Base-by-base conservation (phyloP, 352 stramenopile genomes). In the Salisapilia sapeloensis region DNA sequence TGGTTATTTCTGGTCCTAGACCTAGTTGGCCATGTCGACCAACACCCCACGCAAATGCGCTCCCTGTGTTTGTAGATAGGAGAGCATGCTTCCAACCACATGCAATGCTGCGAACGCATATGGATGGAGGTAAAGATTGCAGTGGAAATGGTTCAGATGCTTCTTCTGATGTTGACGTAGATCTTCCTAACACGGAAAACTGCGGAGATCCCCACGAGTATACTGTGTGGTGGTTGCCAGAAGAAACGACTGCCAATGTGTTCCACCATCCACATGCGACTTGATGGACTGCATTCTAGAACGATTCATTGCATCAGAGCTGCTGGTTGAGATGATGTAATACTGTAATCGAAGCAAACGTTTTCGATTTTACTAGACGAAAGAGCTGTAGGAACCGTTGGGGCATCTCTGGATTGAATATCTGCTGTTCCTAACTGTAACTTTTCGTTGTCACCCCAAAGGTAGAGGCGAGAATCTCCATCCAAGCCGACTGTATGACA, bases 21-120 rank as follows among this genome's bases (percentile, higher is more conserved):
- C 56, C 70, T 2, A 90, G 58, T 21, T 90, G 64, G 2, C 74
- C 74, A 34, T 81, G 63, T 6, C 70, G 66, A 10, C 74, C 74
- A 33, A 35, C 58, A 15, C 74, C 74, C 70, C 69, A 86, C n/a
- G 70, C 38, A 28, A 64, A 83, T 1, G 69, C 62, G 1, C 56
- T 38, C 1, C 65, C 61, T 21, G 58, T 45, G 27, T 34, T 38
- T 10, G 65, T 63, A 5, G 47, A 49, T 0, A 90, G 29, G 29
- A 90, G 47, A 7, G 62, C 79, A 44, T 90, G 74, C 21, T 90
- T 90, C 74, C 74, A 90, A 4, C 74, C 70, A 44, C 74, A 85
- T 0, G 74, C 53, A 25, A 90, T 33, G 25, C 63, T 80, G 17
- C 42, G n/a, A 27, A 84, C 55, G 13, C 47, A 40, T 10, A 72